These are phyloP conservation scores for Ogataea trehaloabstinens DNA, from an alignment of 805 yeast genomes.

Conservation along the genomic window DNA sequence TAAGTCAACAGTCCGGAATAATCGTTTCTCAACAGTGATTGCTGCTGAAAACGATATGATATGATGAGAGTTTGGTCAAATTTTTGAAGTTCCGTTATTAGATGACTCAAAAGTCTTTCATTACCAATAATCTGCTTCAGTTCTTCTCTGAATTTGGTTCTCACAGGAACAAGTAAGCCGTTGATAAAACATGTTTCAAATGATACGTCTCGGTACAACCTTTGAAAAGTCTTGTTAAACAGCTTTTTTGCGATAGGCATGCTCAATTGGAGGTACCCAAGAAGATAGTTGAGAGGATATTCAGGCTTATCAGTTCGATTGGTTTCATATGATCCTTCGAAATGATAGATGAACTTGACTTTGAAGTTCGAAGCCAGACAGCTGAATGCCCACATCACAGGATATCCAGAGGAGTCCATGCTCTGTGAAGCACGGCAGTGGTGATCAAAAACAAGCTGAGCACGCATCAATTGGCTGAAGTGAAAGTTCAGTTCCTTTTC, in stretches of 20 bases:
- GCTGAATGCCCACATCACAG: slow-evolving; percentile 47
- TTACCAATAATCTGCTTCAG: slow-evolving; percentile 27
- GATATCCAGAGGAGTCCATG: neutral
- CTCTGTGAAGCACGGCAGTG: neutral
- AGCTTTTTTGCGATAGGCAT: slow-evolving; percentile 28
- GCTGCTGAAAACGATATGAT: slow-evolving; percentile 39
- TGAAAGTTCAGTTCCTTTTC: neutral
- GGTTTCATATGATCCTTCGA: slow-evolving; percentile 55
- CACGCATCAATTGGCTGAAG: slow-evolving; percentile 8
- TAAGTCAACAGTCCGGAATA: slow-evolving; percentile 27
- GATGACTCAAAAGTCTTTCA: slow-evolving; percentile 54
- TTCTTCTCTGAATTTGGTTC: slow-evolving; percentile 38
- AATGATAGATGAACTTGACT: slow-evolving; percentile 58
- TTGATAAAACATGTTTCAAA: slow-evolving; percentile 41
- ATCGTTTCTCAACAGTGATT: slow-evolving; percentile 14
- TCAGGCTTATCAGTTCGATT: slow-evolving; percentile 69
- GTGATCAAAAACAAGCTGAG: slow-evolving; percentile 5
- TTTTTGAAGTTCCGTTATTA: slow-evolving; percentile 53
- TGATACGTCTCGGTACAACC: slow-evolving; percentile 16
- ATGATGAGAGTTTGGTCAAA: slow-evolving; percentile 53
- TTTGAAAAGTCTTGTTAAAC: slow-evolving; percentile 29
- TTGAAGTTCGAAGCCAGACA: slow-evolving; percentile 44
- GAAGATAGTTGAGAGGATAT: slow-evolving; percentile 58
- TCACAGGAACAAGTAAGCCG: slow-evolving; percentile 45
- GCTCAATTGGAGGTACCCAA: slow-evolving; percentile 37